Evolutionary conservation across 805 yeast species (phyloP).

Genomic region (Spathaspora hagerdaliae): DNA sequence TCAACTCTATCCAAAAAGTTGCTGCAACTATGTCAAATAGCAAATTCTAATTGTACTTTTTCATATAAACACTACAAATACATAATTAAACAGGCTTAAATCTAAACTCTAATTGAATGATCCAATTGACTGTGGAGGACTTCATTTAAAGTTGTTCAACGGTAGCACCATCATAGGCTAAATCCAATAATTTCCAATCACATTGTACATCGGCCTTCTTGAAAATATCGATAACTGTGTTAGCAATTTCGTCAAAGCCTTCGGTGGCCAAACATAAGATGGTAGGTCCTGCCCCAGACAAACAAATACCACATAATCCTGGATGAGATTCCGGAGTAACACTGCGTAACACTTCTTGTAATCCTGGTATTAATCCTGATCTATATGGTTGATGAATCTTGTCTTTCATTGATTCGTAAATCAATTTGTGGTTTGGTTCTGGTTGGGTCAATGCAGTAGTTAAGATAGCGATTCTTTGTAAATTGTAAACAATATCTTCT

Average conservation of each 20-base stretch:
- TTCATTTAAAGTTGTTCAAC: constrained; percentile 24
- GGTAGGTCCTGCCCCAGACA: constrained; percentile 98
- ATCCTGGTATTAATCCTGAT: constrained; percentile 85
- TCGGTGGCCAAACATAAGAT: constrained; percentile 89
- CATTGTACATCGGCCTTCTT: constrained; percentile 63
- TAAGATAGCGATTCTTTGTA: constrained; percentile 88
- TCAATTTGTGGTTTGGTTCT: constrained; percentile 77
- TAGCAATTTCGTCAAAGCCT: constrained; percentile 80
- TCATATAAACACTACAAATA: no score
- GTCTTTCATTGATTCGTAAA: constrained; percentile 95
- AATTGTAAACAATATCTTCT: constrained; percentile 82
- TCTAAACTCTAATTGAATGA: no score
- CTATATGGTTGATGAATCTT: constrained; percentile 97
- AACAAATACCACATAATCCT: constrained; percentile 89
- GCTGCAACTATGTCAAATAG: no score
- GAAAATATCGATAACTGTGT: constrained; percentile 68
- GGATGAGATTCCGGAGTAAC: constrained; percentile 80
- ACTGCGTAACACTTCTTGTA: constrained; percentile 70
- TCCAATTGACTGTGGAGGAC: no score
- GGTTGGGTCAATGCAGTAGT: constrained; percentile 87
- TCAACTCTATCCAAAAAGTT: neutral
- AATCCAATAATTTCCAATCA: constrained; percentile 77
- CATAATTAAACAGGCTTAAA: no score
- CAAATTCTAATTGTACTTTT: no score
- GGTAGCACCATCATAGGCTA: constrained; percentile 84